A percentile compares a stretch with the other conserved stretches of the same genome.
These are phyloP conservation scores for Phaeosphaeriaceae sp. DNA, from an alignment of 2,329 filamentous ascomycete species.

Conservation along the genomic window DNA sequence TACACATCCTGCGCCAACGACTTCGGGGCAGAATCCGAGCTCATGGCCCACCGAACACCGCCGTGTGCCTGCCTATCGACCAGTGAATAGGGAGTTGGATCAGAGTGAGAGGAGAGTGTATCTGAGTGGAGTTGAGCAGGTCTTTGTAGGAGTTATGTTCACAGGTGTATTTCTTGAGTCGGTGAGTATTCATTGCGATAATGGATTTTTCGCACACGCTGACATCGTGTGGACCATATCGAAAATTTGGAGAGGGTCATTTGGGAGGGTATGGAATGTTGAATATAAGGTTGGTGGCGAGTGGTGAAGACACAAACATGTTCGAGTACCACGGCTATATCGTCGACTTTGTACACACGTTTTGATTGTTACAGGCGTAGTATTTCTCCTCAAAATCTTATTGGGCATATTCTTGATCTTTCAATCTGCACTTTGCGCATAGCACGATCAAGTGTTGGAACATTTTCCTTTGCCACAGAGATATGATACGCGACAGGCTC, in stretches of 20 bases:
- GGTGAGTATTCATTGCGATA: constrained; percentile 35
- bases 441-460: neutral
- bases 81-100: constrained; percentile 54
- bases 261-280: constrained; percentile 58
- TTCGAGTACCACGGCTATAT: neutral
- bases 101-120: constrained; percentile 53
- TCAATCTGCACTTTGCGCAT: neutral
- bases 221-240: constrained; percentile 44
- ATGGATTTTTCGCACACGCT: neutral
- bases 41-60: constrained; percentile 58
- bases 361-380: no score
- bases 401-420: neutral
- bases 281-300: constrained; percentile 64
- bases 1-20: constrained; percentile 35
- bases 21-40: constrained; percentile 33
- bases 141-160: constrained; percentile 61
- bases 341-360: neutral
- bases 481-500: neutral
- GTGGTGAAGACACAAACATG: constrained; percentile 39
- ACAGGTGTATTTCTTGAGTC: constrained; percentile 55
- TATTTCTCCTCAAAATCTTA: no score
- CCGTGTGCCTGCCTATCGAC: constrained; percentile 57
- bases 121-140: constrained; percentile 52
- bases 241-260: constrained; percentile 59
- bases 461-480: neutral